These are phyloP conservation scores for Thelephora terrestris DNA, from an alignment of 1,284 basidiomycete genomes.

Conservation along the genomic window DNA sequence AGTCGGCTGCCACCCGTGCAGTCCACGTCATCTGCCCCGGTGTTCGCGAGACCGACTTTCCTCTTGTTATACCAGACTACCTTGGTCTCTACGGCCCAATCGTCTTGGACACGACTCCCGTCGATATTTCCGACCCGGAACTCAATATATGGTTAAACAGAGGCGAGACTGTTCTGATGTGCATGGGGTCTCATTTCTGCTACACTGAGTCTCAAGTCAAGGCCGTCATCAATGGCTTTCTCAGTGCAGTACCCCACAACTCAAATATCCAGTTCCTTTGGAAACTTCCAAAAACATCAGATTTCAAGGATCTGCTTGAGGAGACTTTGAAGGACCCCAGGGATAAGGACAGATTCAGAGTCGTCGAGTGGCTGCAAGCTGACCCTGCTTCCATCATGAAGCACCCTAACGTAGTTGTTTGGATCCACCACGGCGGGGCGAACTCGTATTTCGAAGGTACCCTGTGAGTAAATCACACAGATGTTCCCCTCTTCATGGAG, in stretches of 20 bases:
- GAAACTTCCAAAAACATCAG: conserved; percentile 11
- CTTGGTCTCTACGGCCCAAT: conserved; percentile 10
- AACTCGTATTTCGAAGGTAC: background rate
- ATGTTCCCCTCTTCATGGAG: background rate
- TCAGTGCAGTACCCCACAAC: background rate
- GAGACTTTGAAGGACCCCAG: background rate
- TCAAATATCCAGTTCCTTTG: conserved; percentile 10
- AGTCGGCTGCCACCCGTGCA: conserved; percentile 5
- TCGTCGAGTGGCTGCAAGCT: conserved; percentile 8
- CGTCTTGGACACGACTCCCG: conserved; percentile 4
- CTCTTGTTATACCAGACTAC: conserved; percentile 7
- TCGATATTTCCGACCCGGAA: conserved; percentile 6
- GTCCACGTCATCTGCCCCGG: conserved; percentile 9
- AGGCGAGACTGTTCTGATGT: conserved; percentile 9
- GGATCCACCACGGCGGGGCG: conserved; percentile 9
- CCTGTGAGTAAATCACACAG: background rate
- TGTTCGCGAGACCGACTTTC: conserved; percentile 10
- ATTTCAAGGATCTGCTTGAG: conserved; percentile 5
- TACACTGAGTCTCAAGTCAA: conserved; percentile 7
- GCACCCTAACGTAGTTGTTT: conserved; percentile 7
- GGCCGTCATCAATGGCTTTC: background rate
- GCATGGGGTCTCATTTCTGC: conserved; percentile 11
- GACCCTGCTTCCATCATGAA: conserved; percentile 5
- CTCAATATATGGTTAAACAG: conserved; percentile 7
- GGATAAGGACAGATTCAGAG: conserved; percentile 2